Percentiles rank a stretch among this genome's conserved stretches.
These are phyloP conservation scores for Boletus nobilissimus DNA, from an alignment of 1,284 basidiomycete genomes.

Conservation along the genomic window DNA sequence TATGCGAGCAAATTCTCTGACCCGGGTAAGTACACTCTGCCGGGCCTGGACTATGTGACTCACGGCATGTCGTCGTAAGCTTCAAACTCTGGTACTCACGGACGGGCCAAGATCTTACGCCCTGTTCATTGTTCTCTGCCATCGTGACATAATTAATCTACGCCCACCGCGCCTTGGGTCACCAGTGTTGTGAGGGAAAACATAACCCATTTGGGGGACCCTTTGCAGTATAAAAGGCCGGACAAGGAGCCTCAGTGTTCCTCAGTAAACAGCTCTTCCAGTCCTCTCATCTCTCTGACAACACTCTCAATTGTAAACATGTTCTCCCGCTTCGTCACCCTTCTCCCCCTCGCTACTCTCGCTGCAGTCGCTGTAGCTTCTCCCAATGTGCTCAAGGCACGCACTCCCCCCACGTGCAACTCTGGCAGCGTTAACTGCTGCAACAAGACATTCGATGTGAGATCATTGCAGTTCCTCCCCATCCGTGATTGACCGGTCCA, in stretches of 20 bases:
- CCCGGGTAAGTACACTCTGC: too few relatives aligned
- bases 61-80: neutral
- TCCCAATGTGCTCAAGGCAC: neutral
- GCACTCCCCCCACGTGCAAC: neutral
- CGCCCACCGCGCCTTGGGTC: neutral
- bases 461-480: neutral
- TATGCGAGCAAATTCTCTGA: too few relatives aligned
- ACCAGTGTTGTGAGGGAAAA: neutral
- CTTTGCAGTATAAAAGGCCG: conserved; percentile 11
- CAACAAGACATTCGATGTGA: neutral
- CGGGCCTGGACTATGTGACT: too few relatives aligned
- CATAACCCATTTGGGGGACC: neutral
- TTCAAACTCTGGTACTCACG: neutral
- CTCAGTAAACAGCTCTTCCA: neutral
- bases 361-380: neutral
- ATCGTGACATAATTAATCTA: neutral
- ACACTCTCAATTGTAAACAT: neutral
- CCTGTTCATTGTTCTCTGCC: neutral
- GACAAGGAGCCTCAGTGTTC: neutral
- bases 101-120: neutral
- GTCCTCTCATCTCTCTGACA: too few relatives aligned
- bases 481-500: neutral
- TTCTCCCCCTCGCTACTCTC: conserved; percentile 18
- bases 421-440: neutral
- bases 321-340: neutral